These are phyloP conservation scores for Fusarium nygamai DNA, from an alignment of 2,329 filamentous ascomycete genomes.

Conservation along the genomic window DNA sequence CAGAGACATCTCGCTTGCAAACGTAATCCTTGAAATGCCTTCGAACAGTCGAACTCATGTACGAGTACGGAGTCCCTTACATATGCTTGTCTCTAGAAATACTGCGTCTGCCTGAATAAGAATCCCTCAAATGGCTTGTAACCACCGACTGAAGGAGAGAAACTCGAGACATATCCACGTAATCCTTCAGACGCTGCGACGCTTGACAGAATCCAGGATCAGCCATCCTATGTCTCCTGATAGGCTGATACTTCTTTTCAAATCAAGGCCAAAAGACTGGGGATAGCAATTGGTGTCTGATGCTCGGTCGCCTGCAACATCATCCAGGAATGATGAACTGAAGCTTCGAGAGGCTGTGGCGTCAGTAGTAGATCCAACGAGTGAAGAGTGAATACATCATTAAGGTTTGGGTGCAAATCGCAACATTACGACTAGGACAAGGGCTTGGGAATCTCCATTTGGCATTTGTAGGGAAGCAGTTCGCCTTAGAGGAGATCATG, in stretches of 20 bases:
- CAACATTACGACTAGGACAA: constrained; percentile 12
- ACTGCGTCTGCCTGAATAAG: not conserved
- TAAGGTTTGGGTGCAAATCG: not conserved
- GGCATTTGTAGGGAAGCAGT: not conserved
- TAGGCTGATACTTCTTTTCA: not conserved
- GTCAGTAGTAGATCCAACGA: not conserved
- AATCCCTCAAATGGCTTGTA: not conserved
- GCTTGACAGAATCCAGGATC: not conserved
- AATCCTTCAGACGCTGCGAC: not conserved
- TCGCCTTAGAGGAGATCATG: not conserved
- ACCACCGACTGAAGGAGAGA: not conserved
- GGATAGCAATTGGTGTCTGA: not conserved
- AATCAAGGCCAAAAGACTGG: not conserved
- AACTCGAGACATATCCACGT: not conserved
- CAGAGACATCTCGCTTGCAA: not conserved
- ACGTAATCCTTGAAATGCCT: not conserved
- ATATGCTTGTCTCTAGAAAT: not conserved
- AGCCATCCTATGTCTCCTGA: not conserved
- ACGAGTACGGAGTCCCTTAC: not conserved
- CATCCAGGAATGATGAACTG: not conserved
- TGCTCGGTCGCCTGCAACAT: not conserved
- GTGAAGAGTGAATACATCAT: not conserved
- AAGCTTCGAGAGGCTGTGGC: not conserved
- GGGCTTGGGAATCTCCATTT: not conserved
- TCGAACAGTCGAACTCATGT: not conserved